Evolutionary conservation across 176 grass and related monocot genomes (phyloP), one percentile per base, ranked within the genome.

Genomic region (Oryza meridionalis): DNA sequence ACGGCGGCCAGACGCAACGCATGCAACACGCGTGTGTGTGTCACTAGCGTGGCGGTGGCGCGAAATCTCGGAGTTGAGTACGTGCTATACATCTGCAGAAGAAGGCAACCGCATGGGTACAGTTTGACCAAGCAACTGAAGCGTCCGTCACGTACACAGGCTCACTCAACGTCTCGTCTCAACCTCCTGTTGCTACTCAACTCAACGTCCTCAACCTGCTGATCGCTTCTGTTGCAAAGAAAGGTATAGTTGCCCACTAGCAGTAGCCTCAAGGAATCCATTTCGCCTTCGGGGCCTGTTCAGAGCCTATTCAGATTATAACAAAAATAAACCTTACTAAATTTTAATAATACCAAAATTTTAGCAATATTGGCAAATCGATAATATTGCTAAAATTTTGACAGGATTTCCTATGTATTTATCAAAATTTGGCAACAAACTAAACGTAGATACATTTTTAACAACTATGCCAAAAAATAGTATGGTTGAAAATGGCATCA

Each of bases 201-300:
- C 11, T 12, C 43, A 55, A 81, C 9, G 42, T 11, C 51, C 51
- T 55, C 16, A 55, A 17, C 50, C 19, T 61, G 55, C 19, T 61
- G 21, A 2, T 61, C 46, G 55, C 77, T 42, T 89, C 21, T 49
- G 65, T 11, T 71, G 5, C 50, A 84, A 70, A 70, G 63, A 70
- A 89, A 84, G 77, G 77, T 32, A 70, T 67, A 32, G 38, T 35
- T 26, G 24, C 11, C 33, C 86, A 14, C 9, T 1, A 12, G 44
- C 21, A 66, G 47, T 29, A 66, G 47, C 40, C 69, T 69, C 26
- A 49, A 76, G 1, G 64, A 61, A 81, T 25, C 75, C 4, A 33
- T 33, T 33, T 33, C 32, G 32, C 32, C 32, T n/a, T n/a, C n/a
- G n/a, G n/a, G n/a, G n/a, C n/a, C n/a, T n/a, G n/a, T n/a, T n/a